phyloP scores from a whole-genome alignment of 192 early-diverging fungal species.

The Bifiguratus adelaidae region DNA sequence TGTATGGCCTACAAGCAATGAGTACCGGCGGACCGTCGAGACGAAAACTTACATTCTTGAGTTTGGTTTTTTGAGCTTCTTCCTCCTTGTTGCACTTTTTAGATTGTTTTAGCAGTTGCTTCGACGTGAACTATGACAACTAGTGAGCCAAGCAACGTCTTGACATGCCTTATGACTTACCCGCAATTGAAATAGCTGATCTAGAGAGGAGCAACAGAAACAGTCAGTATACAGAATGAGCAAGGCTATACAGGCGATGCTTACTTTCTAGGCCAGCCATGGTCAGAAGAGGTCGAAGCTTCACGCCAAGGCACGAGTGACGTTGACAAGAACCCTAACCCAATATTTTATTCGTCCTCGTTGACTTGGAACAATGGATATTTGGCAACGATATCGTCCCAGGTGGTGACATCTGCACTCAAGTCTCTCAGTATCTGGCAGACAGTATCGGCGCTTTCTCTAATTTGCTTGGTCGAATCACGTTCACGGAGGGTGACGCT shows the following conservation, averaged over 20 bases:
- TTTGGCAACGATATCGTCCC: slow-evolving; percentile 55
- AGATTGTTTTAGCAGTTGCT: slow-evolving; percentile 74
- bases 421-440: slow-evolving; percentile 66
- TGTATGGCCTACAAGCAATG: slow-evolving; percentile 63
- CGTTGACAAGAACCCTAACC: too few species aligned
- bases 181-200: slow-evolving; percentile 18
- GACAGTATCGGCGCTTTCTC: slow-evolving; percentile 61
- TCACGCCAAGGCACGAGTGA: too few species aligned
- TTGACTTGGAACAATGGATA: slow-evolving; percentile 70
- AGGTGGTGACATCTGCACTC: slow-evolving; percentile 58
- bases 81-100: slow-evolving; percentile 85
- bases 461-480: slow-evolving; percentile 92
- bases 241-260: background rate
- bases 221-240: background rate
- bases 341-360: too few species aligned
- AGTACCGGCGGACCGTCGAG: background rate
- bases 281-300: background rate
- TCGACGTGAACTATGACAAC: slow-evolving; percentile 73
- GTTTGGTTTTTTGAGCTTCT: slow-evolving; percentile 59
- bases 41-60: slow-evolving; percentile 66
- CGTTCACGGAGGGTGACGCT: slow-evolving; percentile 95
- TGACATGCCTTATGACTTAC: background rate
- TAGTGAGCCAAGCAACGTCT: background rate
- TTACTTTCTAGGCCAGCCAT: slow-evolving; percentile 16
- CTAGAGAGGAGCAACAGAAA: slow-evolving; percentile 3